Percentiles rank a stretch among this genome's conserved stretches.
Evolutionary conservation across 345 rosid genomes (phyloP).

Genomic region (Ricinus communis): DNA sequence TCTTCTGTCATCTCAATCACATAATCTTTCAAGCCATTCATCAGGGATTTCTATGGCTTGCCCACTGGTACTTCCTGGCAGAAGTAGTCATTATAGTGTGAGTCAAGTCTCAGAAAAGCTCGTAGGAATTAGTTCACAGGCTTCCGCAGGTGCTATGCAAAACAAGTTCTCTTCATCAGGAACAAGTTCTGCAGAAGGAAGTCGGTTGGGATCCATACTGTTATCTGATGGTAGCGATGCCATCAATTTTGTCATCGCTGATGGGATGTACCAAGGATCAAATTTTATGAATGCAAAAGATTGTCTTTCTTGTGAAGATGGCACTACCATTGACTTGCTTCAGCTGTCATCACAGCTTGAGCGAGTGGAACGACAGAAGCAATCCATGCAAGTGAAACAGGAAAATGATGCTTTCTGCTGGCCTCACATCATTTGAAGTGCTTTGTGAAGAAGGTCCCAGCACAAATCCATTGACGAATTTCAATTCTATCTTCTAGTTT

Average conservation of each 20-base stretch:
- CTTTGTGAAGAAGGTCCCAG: slow-evolving; percentile 20
- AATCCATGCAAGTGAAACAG: slow-evolving; percentile 47
- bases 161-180: slow-evolving; percentile 33
- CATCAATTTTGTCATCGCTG: slow-evolving; percentile 31
- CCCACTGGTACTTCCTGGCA: slow-evolving; percentile 23
- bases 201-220: slow-evolving; percentile 28
- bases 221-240: slow-evolving; percentile 32
- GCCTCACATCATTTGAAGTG: slow-evolving; percentile 31
- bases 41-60: slow-evolving; percentile 29
- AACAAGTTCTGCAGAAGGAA: slow-evolving; percentile 36
- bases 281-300: slow-evolving; percentile 32
- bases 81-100: slow-evolving; percentile 10
- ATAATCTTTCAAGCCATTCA: slow-evolving; percentile 32
- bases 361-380: slow-evolving; percentile 68
- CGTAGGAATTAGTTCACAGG: slow-evolving; percentile 26
- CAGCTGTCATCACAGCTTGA: slow-evolving; percentile 75
- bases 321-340: slow-evolving; percentile 58
- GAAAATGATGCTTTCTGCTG: slow-evolving; percentile 47
- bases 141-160: slow-evolving; percentile 26
- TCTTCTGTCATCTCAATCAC: slow-evolving; percentile 66
- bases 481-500: neutral
- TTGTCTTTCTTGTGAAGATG: slow-evolving; percentile 35
- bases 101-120: slow-evolving; percentile 29
- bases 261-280: slow-evolving; percentile 34
- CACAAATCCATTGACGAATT: neutral